Percentiles rank a stretch among this genome's conserved stretches.
phyloP scores from a whole-genome alignment of 257 asterid species.

The Agastache rugosa region DNA sequence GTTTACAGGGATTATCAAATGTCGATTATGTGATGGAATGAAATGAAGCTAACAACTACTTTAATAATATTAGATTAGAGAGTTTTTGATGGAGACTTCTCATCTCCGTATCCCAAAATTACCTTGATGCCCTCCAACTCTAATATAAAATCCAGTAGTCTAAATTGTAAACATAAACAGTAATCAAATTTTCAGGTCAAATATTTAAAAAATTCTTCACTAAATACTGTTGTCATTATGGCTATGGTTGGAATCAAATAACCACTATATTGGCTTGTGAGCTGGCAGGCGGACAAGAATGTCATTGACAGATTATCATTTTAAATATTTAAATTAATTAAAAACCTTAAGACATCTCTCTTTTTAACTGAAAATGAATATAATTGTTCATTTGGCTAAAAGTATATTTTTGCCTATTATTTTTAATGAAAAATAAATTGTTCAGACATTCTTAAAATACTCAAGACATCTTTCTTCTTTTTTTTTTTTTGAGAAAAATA shows the following conservation, averaged over 20 bases:
- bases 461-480: too few relatives aligned
- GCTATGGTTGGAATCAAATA: neutral
- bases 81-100: constrained; percentile 33
- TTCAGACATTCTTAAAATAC: too few relatives aligned
- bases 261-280: neutral
- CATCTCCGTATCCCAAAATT: constrained; percentile 2
- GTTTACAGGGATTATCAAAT: neutral
- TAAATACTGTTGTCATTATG: neutral
- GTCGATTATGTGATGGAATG: too few relatives aligned
- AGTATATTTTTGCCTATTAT: neutral
- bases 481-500: too few relatives aligned
- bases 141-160: too few relatives aligned
- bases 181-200: neutral
- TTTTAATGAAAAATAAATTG: too few relatives aligned
- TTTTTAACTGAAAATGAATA: neutral
- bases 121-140: too few relatives aligned
- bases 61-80: constrained; percentile 29
- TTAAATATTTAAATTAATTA: neutral
- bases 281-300: constrained; percentile 3
- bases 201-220: neutral
- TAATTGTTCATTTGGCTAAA: too few relatives aligned
- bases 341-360: neutral
- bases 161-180: too few relatives aligned
- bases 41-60: constrained; percentile 26
- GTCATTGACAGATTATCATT: neutral